A percentile compares a stretch with the other conserved stretches of the same genome.
Evolutionary conservation across 2,329 filamentous ascomycete genomes (phyloP).

Genomic region (Allantophomopsis lycopodina): DNA sequence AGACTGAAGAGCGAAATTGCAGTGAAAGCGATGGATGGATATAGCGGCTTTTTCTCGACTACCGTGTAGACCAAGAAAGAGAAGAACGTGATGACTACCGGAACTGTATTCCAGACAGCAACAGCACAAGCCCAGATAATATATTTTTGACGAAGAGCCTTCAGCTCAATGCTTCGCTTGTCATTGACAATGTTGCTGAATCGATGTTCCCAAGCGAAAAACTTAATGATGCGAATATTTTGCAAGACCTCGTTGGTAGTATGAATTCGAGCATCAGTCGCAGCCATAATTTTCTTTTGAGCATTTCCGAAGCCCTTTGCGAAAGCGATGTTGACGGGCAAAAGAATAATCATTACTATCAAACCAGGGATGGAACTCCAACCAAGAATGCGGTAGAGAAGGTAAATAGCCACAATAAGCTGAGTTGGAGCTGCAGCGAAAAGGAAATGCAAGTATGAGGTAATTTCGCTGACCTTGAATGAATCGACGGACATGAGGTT

Average conservation of each 20-base stretch:
- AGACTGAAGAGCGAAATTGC: conserved; percentile 93
- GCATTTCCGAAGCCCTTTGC: conserved; percentile 73
- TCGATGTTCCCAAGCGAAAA: conserved; percentile 94
- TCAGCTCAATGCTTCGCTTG: conserved; percentile 69
- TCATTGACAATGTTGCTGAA: conserved; percentile 81
- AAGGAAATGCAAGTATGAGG: conserved; percentile 91
- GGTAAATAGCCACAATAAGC: conserved; percentile 62
- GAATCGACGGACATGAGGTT: conserved; percentile 99
- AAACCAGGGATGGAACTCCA: conserved; percentile 90
- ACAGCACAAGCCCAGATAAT: conserved; percentile 85
- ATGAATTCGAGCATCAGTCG: conserved; percentile 91
- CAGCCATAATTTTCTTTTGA: conserved; percentile 82
- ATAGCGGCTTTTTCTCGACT: conserved; percentile 76
- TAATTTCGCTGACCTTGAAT: conserved; percentile 94
- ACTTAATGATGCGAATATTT: conserved; percentile 98
- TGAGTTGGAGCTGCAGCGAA: conserved; percentile 85
- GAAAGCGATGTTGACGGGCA: conserved; percentile 83
- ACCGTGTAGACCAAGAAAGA: conserved; percentile 90
- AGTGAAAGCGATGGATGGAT: conserved; percentile 90
- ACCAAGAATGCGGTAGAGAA: conserved; percentile 85
- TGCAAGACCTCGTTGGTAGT: conserved; percentile 93
- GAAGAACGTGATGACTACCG: conserved; percentile 89
- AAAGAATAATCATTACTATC: conserved; percentile 72
- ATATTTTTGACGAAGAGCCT: conserved; percentile 67
- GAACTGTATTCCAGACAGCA: conserved; percentile 92